Evolutionary conservation across 1,284 basidiomycete genomes (phyloP), one percentile per base, ranked within the genome.

Genomic region (Macrocybe sp.): DNA sequence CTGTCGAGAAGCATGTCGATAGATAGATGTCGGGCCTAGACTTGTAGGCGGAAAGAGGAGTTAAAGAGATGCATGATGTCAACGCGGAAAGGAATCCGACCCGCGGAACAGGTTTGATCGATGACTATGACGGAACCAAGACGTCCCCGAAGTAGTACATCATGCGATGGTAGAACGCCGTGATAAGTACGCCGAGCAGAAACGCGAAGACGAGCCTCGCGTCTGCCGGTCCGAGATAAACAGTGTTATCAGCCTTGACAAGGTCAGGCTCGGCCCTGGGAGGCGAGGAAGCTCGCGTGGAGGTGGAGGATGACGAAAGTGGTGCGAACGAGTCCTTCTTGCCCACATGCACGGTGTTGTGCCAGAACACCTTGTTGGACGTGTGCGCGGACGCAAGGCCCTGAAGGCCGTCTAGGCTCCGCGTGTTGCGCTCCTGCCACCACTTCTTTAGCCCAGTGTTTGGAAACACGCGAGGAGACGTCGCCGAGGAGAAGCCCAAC

Each of bases 351-450:
- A 37, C 40, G 9, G 50, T 49, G 43, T 49, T 49, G 47, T 22
- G 22, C 22, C 22, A 22, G 22, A 60, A 57, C 33, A 56, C 53
- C 37, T 54, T 41, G n/a, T 63, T 34, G 9, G 59, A 59, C 33
- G 51, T 41, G 48, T 55, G 64, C 1, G 67, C 66, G 9, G 50
- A 51, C 6, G 46, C 42, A 6, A 75, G 37, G 6, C 56, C 73
- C 0, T 66, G 71, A 5, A 75, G 61, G 29, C 71, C 71, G 46
- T 75, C 74, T 7, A 74, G 50, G 43, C 69, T 72, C 16, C 47
- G 51, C 5, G 59, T 55, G 40, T 76, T 76, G 45, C 70, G 58
- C 6, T 59, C 57, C 16, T 59, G 55, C 74, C 74, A 76, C 60
- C 70, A 75, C 1, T 61, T 56, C 44, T 67, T 65, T 51, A 74